Conservation (phyloP, 768 basidiomycete genomes). For the Suillus decipiens region DNA sequence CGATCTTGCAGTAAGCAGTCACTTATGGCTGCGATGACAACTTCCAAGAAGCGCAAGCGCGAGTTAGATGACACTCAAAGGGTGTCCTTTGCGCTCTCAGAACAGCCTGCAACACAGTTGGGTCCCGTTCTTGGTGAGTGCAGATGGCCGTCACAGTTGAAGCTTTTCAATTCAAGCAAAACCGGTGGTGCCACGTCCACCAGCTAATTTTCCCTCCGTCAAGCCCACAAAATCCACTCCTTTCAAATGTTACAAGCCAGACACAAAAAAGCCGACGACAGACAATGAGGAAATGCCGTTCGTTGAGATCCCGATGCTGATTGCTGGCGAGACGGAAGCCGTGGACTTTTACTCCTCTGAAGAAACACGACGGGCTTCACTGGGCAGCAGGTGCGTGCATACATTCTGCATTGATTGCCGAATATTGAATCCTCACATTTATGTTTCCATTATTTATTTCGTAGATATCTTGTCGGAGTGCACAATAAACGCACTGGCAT, state of each 20-base stretch:
- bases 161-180: conserved; percentile 12
- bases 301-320: conserved; percentile 37
- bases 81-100: conserved; percentile 39
- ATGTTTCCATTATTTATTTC: neutral
- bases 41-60: conserved; percentile 54
- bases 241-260: conserved; percentile 63
- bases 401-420: conserved; percentile 1
- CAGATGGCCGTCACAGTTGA: conserved; percentile 30
- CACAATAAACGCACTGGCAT: conserved; percentile 75
- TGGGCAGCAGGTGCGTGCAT: conserved; percentile 66
- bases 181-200: conserved; percentile 16
- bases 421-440: neutral
- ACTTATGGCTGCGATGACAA: conserved; percentile 24
- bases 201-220: conserved; percentile 68
- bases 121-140: conserved; percentile 57
- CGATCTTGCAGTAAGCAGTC: conserved; percentile 15
- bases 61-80: conserved; percentile 35
- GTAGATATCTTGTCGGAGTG: conserved; percentile 81
- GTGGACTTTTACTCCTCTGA: conserved; percentile 80
- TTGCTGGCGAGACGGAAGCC: conserved; percentile 82
- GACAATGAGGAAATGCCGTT: conserved; percentile 33
- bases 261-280: conserved; percentile 31
- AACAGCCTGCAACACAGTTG: conserved; percentile 36
- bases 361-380: conserved; percentile 49
- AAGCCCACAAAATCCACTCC: conserved; percentile 56